Conservation (phyloP, 345 rosid genomes). For the Cardamine chenopodiifolia region DNA sequence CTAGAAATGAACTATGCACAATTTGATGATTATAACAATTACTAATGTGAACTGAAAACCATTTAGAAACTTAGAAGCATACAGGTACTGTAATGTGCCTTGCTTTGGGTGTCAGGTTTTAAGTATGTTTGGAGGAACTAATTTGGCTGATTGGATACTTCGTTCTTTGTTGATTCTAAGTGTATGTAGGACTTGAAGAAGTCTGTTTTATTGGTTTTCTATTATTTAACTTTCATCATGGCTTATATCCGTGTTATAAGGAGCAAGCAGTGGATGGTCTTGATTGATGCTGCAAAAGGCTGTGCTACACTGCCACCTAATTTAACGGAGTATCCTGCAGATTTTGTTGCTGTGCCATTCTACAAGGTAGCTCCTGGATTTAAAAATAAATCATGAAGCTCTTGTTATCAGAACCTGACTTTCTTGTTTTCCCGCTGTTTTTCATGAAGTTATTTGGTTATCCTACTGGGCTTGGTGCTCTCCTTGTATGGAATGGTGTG, state of each 20-base stretch:
- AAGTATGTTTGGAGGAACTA: slow-evolving; percentile 32
- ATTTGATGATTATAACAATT: not conserved
- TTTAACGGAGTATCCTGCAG: slow-evolving; percentile 78
- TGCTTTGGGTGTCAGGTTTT: too few species aligned
- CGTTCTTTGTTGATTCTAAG: not conserved
- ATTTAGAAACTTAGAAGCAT: not conserved
- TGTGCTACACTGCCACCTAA: slow-evolving; percentile 78
- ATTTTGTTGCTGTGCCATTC: slow-evolving; percentile 87
- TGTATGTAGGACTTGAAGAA: slow-evolving; percentile 8
- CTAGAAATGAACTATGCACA: slow-evolving; percentile 9
- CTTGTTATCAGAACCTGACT: slow-evolving; percentile 25
- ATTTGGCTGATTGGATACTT: not conserved
- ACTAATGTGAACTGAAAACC: slow-evolving; percentile 4
- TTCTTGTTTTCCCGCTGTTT: slow-evolving; percentile 29
- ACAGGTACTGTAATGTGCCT: too few species aligned
- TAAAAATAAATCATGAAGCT: slow-evolving; percentile 3
- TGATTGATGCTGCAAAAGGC: slow-evolving; percentile 98
- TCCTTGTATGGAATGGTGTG: slow-evolving; percentile 78
- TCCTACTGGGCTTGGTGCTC: slow-evolving; percentile 99
- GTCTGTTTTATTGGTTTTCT: slow-evolving; percentile 9
- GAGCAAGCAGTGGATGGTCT: slow-evolving; percentile 84
- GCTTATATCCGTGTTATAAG: slow-evolving; percentile 1
- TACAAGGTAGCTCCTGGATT: slow-evolving; percentile 37
- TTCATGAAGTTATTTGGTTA: slow-evolving; percentile 83
- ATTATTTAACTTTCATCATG: slow-evolving; percentile 11